Evolutionary conservation across 371 early-diverging fungal genomes (phyloP).

Genomic region (Lichtheimia hyalospora): DNA sequence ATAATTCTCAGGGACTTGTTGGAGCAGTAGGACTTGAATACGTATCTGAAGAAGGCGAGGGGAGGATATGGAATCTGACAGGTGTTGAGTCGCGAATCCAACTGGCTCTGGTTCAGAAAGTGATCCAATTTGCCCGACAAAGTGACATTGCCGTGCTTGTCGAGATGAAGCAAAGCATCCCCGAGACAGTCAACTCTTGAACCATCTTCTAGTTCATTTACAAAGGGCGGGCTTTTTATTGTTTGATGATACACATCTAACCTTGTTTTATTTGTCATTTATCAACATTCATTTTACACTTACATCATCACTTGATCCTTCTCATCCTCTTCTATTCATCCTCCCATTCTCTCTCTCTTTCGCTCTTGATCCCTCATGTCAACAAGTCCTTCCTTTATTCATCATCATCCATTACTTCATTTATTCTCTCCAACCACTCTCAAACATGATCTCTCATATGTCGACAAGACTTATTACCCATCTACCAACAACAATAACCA

Average conservation of each 20-base stretch:
- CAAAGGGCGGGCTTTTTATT: conserved; percentile 1
- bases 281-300: neutral
- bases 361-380: conserved; percentile 9
- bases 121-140: conserved; percentile 39
- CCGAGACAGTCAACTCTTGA: conserved; percentile 23
- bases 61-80: conserved; percentile 36
- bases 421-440: conserved; percentile 36
- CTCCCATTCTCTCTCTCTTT: conserved; percentile 7
- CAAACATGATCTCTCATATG: conserved; percentile 18
- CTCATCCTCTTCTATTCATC: neutral
- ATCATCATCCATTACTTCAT: conserved; percentile 18
- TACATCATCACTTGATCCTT: neutral
- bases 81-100: conserved; percentile 24
- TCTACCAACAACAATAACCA: conserved; percentile 2
- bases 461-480: conserved; percentile 24
- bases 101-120: conserved; percentile 34
- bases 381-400: conserved; percentile 7
- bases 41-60: conserved; percentile 30
- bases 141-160: conserved; percentile 40
- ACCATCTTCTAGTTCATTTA: neutral
- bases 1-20: conserved; percentile 11
- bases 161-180: conserved; percentile 23
- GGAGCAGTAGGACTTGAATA: conserved; percentile 29
- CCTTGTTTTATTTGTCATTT: conserved; percentile 5
- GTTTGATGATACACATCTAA: neutral